A percentile compares a stretch with the other conserved stretches of the same genome.
These are phyloP conservation scores for Podospora appendiculata DNA, from an alignment of 495 filamentous ascomycete genomes.

Conservation along the genomic window DNA sequence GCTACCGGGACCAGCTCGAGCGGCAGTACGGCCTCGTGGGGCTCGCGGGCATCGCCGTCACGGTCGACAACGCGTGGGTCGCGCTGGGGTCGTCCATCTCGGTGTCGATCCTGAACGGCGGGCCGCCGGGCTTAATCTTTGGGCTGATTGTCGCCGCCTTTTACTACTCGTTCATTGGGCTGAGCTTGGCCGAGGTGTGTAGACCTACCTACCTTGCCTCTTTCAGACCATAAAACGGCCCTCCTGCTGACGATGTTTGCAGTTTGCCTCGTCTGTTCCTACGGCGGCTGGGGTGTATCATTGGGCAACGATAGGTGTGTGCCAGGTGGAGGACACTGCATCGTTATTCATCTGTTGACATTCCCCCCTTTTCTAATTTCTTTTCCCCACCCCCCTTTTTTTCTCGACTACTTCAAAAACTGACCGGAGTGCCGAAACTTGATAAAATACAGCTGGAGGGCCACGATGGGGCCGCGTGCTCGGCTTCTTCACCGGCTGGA, in stretches of 20 bases:
- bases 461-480: conserved; percentile 56
- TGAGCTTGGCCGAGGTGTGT: conserved; percentile 34
- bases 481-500: conserved; percentile 74
- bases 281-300: conserved; percentile 81
- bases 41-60: conserved; percentile 44
- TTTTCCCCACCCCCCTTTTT: background rate
- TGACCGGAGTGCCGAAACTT: too few relatives aligned
- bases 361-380: too few relatives aligned
- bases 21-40: conserved; percentile 47
- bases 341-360: background rate
- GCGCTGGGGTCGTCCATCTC: conserved; percentile 46
- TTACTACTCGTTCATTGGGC: conserved; percentile 38
- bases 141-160: conserved; percentile 41
- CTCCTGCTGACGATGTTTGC: too few relatives aligned
- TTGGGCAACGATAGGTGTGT: conserved; percentile 65
- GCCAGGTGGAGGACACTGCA: background rate
- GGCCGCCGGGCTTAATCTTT: conserved; percentile 49
- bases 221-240: too few relatives aligned
- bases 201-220: background rate
- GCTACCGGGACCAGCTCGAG: conserved; percentile 48
- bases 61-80: conserved; percentile 49
- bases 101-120: conserved; percentile 49
- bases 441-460: conserved; percentile 39
- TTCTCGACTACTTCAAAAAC: too few relatives aligned
- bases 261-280: conserved; percentile 73